A percentile compares a stretch with the other conserved stretches of the same genome.
Evolutionary conservation across 2,329 filamentous ascomycete species (phyloP).

Genomic region (Phaeosphaeria sp.): DNA sequence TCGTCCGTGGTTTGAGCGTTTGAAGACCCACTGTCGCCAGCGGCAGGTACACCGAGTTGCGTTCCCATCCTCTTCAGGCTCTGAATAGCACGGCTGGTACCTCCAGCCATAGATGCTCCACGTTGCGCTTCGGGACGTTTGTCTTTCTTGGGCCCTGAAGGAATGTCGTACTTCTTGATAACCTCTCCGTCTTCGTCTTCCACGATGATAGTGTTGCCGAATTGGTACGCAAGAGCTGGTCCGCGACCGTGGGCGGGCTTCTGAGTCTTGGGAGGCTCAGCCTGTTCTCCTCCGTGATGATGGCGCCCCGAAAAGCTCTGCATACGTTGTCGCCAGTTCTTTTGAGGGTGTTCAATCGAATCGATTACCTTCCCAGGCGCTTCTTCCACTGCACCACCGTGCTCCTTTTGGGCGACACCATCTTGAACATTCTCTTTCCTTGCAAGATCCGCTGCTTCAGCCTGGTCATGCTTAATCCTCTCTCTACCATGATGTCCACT

Average conservation of each 20-base stretch:
- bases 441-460: constrained; percentile 61
- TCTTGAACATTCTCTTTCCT: constrained; percentile 55
- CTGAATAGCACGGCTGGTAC: constrained; percentile 49
- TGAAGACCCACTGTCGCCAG: constrained; percentile 32
- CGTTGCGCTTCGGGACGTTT: constrained; percentile 36
- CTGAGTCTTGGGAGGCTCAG: constrained; percentile 39
- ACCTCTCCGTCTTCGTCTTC: constrained; percentile 88
- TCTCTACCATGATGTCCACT: constrained; percentile 59
- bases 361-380: constrained; percentile 47
- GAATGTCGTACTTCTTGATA: constrained; percentile 81
- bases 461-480: constrained; percentile 65
- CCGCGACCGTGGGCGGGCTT: constrained; percentile 59
- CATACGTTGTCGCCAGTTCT: constrained; percentile 54
- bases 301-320: constrained; percentile 53
- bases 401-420: constrained; percentile 56
- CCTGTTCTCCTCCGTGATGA: constrained; percentile 44
- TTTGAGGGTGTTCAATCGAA: constrained; percentile 45
- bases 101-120: constrained; percentile 40
- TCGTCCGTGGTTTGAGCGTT: constrained; percentile 20
- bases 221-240: constrained; percentile 83
- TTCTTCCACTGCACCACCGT: constrained; percentile 51
- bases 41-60: constrained; percentile 54
- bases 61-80: constrained; percentile 60
- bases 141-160: constrained; percentile 55
- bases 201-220: constrained; percentile 87